Evolutionary conservation across 495 filamentous ascomycete genomes (phyloP).

Genomic region (Aspergillus taichungensis): DNA sequence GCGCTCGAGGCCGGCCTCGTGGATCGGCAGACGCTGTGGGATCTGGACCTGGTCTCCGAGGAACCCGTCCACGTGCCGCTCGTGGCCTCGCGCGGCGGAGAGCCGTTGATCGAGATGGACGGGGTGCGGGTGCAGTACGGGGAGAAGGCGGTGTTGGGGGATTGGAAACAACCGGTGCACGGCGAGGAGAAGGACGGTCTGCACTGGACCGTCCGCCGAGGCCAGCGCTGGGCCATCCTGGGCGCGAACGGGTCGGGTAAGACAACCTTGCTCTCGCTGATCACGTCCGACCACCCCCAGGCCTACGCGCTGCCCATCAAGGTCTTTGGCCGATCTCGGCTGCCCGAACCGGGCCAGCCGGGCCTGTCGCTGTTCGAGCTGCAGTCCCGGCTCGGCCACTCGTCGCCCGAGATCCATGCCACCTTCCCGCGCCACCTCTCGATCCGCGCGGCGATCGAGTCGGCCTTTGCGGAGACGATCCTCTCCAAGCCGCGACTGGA

Average conservation of each 20-base stretch:
- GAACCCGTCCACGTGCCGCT: neutral
- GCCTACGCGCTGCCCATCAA: constrained; percentile 81
- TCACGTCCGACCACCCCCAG: constrained; percentile 93
- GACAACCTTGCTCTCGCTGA: constrained; percentile 83
- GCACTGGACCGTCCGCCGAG: constrained; percentile 72
- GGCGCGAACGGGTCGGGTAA: constrained; percentile 79
- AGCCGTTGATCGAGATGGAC: constrained; percentile 77
- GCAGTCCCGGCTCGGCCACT: constrained; percentile 82
- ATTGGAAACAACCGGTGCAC: constrained; percentile 57
- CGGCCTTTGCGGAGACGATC: constrained; percentile 86
- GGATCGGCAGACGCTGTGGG: constrained; percentile 22
- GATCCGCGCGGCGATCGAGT: constrained; percentile 66
- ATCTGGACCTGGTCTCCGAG: constrained; percentile 10
- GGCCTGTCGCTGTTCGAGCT: constrained; percentile 89
- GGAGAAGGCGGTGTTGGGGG: constrained; percentile 63
- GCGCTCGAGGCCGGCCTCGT: constrained; percentile 20
- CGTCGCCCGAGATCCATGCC: constrained; percentile 85
- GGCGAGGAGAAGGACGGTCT: constrained; percentile 48
- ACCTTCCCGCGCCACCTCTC: constrained; percentile 79
- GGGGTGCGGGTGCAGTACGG: constrained; percentile 74
- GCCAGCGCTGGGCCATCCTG: constrained; percentile 84
- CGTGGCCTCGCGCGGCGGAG: constrained; percentile 23
- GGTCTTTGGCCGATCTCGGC: constrained; percentile 71
- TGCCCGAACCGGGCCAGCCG: constrained; percentile 60
- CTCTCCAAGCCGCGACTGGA: constrained; percentile 55